Base-by-base conservation (phyloP, 2,329 filamentous ascomycete species). In the Davidsoniella neocaledoniae region DNA sequence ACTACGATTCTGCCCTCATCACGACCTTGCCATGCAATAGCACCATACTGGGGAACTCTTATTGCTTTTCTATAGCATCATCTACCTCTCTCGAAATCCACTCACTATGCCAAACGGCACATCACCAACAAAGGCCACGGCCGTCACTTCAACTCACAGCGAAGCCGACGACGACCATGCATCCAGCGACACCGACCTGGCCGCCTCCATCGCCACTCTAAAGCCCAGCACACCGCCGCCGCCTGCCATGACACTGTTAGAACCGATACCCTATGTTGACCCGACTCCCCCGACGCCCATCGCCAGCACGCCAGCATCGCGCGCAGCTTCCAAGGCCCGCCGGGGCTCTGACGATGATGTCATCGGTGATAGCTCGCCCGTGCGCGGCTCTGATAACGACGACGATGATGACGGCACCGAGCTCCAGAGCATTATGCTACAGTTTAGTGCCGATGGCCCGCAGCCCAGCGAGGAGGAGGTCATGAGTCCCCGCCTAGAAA, bases 381-480 rank as follows among this genome's bases (percentile, higher is more conserved):
- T 80, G 58, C 77, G 78, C 58, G 73, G 77, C 50, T 56, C 66
- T 65, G 78, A 80, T 58, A 77, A 79, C 58, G 73, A 77, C 49
- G 79, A 87, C 44, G 75, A 76, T 46, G 78, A 77, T 47, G 86
- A 84, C 1, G 77, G 78, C 53, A 81, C 82, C 5, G 91, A 98
- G 66, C 95, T 98, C 53, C 86, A 95, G 65, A 94, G 76, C 61
- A 96, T 98, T 62, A 96, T 98, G 86, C 86, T 86, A 55, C 91
- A 96, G 64, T 96, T 96, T 58, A 81, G 83, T 57, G 79, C 85
- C 59, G 77, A 77, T 46, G 77, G 77, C 25, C 77, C 79, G 47
- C 84, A 80, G 0, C 82, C 79, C 1, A 81, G 73, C 4, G 78
- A 76, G 54, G 81, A 90, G 46, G 86, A 93, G 63, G 86, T 94